Evolutionary conservation across 805 yeast genomes (phyloP).

Genomic region (Yamadazyma ubonensis): DNA sequence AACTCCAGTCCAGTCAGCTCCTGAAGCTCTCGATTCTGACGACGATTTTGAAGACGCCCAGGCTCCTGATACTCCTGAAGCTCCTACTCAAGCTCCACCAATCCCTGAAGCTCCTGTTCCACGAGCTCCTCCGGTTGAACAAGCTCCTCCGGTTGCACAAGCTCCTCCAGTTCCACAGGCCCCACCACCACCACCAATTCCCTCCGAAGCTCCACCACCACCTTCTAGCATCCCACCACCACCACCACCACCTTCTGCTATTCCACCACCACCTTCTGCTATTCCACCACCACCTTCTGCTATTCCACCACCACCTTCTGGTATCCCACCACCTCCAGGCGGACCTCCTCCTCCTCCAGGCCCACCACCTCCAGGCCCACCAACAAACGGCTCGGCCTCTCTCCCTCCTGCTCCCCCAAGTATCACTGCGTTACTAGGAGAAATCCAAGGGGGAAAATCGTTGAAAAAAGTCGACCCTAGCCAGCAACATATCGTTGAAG

Average conservation of each 20-base stretch:
- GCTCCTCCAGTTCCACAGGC: slow-evolving; percentile 12
- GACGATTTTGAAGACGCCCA: slow-evolving; percentile 13
- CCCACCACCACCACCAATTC: slow-evolving; percentile 11
- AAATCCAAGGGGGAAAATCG: slow-evolving; percentile 52
- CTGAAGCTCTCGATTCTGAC: slow-evolving; percentile 7
- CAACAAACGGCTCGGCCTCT: slow-evolving; percentile 20
- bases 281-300: slow-evolving; percentile 22
- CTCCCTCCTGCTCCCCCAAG: slow-evolving; percentile 34
- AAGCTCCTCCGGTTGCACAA: slow-evolving; percentile 12
- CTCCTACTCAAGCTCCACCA: slow-evolving; percentile 9
- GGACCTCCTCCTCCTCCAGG: slow-evolving; percentile 29
- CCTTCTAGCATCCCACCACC: slow-evolving; percentile 7
- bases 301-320: slow-evolving; percentile 13
- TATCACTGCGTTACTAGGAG: slow-evolving; percentile 53
- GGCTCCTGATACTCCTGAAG: slow-evolving; percentile 10
- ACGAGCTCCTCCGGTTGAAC: slow-evolving; percentile 15
- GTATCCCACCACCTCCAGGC: slow-evolving; percentile 21
- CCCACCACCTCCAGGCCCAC: slow-evolving; percentile 26
- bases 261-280: slow-evolving; percentile 18
- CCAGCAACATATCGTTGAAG: slow-evolving; percentile 46
- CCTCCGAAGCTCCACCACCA: slow-evolving; percentile 3
- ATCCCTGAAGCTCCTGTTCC: background rate
- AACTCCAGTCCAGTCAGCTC: slow-evolving; percentile 15
- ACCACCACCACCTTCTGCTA: slow-evolving; percentile 10
- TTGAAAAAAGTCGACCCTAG: slow-evolving; percentile 52